Evolutionary conservation across 306 rosid genomes (phyloP).

Genomic region (Cucurbita ficifolia): DNA sequence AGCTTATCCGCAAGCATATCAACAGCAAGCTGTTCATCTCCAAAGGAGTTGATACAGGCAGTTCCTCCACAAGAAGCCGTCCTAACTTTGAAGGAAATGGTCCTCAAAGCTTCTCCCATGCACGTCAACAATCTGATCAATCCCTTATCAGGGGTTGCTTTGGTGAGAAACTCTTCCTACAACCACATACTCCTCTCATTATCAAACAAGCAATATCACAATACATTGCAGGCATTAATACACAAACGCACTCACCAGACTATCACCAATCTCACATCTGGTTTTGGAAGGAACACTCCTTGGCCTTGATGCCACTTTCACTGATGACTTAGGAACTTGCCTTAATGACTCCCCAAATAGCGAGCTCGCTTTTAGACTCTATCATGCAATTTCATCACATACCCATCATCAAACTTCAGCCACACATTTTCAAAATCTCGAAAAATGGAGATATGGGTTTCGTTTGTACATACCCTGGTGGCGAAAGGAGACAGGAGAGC

Average conservation of each 20-base stretch:
- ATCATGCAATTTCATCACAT: neutral
- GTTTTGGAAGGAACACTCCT: conserved; percentile 33
- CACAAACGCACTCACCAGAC: conserved; percentile 45
- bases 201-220: neutral
- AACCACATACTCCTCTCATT: neutral
- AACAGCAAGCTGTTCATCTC: conserved; percentile 97
- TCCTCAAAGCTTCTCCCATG: conserved; percentile 94
- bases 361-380: conserved; percentile 71
- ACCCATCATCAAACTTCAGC: neutral
- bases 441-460: neutral
- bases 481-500: conserved; percentile 38
- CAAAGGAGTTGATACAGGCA: conserved; percentile 89
- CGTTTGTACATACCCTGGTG: conserved; percentile 30
- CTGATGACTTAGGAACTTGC: conserved; percentile 43
- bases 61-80: conserved; percentile 99
- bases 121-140: conserved; percentile 58
- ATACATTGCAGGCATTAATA: neutral
- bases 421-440: neutral
- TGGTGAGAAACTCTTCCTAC: conserved; percentile 78
- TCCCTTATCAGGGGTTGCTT: conserved; percentile 86
- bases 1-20: conserved; percentile 87
- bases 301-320: conserved; percentile 33
- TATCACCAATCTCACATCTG: conserved; percentile 79
- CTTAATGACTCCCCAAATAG: conserved; percentile 72
- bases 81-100: conserved; percentile 88